A percentile compares a stretch with the other conserved stretches of the same genome.
Evolutionary conservation across 2,329 filamentous ascomycete species (phyloP).

Genomic region (Mariannaea elegans): DNA sequence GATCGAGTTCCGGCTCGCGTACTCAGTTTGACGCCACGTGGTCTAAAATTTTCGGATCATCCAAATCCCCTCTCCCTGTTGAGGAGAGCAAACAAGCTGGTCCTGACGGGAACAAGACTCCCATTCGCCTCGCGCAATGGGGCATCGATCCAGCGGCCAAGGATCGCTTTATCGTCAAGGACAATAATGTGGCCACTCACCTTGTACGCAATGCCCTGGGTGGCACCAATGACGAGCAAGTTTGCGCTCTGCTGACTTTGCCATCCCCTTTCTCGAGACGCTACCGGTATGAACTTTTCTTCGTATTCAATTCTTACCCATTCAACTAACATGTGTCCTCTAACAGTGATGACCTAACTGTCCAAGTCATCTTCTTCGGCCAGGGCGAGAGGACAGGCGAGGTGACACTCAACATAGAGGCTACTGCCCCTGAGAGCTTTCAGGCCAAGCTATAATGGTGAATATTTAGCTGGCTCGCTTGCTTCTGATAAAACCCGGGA

Average conservation of each 20-base stretch:
- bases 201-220: slow-evolving; percentile 94
- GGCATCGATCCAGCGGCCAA: slow-evolving; percentile 78
- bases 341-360: slow-evolving; percentile 87
- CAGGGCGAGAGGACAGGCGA: slow-evolving; percentile 79
- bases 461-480: not conserved
- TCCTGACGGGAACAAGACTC: slow-evolving; percentile 79
- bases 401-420: slow-evolving; percentile 86
- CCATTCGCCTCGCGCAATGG: slow-evolving; percentile 92
- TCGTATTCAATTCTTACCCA: not conserved
- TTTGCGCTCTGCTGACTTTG: slow-evolving; percentile 89
- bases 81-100: slow-evolving; percentile 66
- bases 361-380: slow-evolving; percentile 98
- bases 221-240: slow-evolving; percentile 91
- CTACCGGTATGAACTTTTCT: slow-evolving; percentile 71
- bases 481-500: not conserved
- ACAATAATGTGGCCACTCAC: slow-evolving; percentile 96
- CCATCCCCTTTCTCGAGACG: slow-evolving; percentile 90
- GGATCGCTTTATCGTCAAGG: slow-evolving; percentile 90
- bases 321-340: slow-evolving; percentile 27
- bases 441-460: slow-evolving; percentile 51
- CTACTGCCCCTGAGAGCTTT: slow-evolving; percentile 67
- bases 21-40: slow-evolving; percentile 77
- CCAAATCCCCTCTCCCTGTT: slow-evolving; percentile 72
- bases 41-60: slow-evolving; percentile 69
- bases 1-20: slow-evolving; percentile 60